These are phyloP conservation scores for Recurvomyces mirabilis DNA, from an alignment of 495 filamentous ascomycete species.

Conservation along the genomic window DNA sequence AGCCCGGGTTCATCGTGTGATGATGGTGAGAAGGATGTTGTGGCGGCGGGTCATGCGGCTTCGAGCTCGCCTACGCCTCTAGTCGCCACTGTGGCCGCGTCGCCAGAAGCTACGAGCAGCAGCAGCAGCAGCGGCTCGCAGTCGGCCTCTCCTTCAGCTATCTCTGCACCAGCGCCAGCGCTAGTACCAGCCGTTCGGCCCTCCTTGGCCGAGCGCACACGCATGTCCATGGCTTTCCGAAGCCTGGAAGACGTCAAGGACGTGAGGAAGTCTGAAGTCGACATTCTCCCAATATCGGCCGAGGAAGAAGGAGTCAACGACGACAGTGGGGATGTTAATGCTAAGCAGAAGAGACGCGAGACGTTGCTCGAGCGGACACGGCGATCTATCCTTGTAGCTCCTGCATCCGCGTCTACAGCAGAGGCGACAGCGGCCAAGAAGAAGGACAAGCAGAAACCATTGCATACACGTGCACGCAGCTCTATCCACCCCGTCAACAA, in stretches of 20 bases:
- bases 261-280: not conserved
- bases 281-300: not conserved
- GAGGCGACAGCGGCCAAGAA: too few relatives aligned
- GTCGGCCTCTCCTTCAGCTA: too few relatives aligned
- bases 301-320: not conserved
- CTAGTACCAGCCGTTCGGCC: conserved; percentile 14
- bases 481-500: conserved; percentile 48
- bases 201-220: conserved; percentile 35
- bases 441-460: too few relatives aligned
- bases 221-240: conserved; percentile 33
- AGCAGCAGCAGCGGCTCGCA: too few relatives aligned
- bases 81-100: not conserved
- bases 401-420: conserved; percentile 17
- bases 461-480: conserved; percentile 30
- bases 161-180: not conserved
- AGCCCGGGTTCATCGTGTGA: not conserved
- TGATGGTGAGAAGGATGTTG: not conserved
- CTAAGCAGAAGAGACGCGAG: not conserved
- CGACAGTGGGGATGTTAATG: not conserved
- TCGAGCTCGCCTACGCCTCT: not conserved
- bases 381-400: conserved; percentile 62
- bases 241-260: conserved; percentile 11
- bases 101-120: too few relatives aligned
- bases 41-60: not conserved
- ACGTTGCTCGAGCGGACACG: conserved; percentile 62